Percentiles rank a stretch among this genome's conserved stretches.
phyloP scores from a whole-genome alignment of 768 basidiomycete species.

The Xerocomus potaroensis region DNA sequence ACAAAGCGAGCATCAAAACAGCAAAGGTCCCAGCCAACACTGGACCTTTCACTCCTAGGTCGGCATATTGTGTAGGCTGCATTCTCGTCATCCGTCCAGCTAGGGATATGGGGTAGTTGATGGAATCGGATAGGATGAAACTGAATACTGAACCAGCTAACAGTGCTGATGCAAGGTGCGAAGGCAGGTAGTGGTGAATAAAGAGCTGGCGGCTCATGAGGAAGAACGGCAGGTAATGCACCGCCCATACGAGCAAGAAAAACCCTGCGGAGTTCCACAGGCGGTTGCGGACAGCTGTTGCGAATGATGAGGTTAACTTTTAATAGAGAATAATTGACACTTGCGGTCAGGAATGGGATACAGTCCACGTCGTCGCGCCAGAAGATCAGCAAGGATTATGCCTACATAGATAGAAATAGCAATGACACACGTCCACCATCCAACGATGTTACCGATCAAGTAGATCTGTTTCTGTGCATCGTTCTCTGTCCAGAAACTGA shows the following conservation, averaged over 20 bases:
- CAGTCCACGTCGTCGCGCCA: constrained; percentile 81
- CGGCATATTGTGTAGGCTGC: constrained; percentile 53
- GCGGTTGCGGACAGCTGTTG: constrained; percentile 82
- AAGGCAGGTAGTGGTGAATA: constrained; percentile 96
- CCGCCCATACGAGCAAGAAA: constrained; percentile 92
- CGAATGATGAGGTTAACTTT: constrained; percentile 2
- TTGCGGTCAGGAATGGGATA: constrained; percentile 84
- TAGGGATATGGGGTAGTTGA: constrained; percentile 86
- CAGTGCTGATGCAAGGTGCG: constrained; percentile 88
- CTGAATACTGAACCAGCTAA: constrained; percentile 90
- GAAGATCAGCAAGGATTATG: constrained; percentile 81
- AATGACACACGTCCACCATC: constrained; percentile 93
- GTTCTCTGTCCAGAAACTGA: constrained; percentile 96
- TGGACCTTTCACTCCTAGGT: constrained; percentile 76
- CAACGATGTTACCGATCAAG: constrained; percentile 88
- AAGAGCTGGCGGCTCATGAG: constrained; percentile 96
- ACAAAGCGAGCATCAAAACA: constrained; percentile 58
- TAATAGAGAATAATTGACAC: constrained; percentile 28
- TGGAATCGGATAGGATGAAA: constrained; percentile 83
- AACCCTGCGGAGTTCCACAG: constrained; percentile 95
- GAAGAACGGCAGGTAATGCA: constrained; percentile 97
- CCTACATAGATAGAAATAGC: constrained; percentile 86
- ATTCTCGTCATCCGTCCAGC: constrained; percentile 63
- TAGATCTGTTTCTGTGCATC: constrained; percentile 90
- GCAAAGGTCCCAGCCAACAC: constrained; percentile 54